These are phyloP conservation scores for Cucumis melo DNA, from an alignment of 306 rosid species.

Conservation along the genomic window DNA sequence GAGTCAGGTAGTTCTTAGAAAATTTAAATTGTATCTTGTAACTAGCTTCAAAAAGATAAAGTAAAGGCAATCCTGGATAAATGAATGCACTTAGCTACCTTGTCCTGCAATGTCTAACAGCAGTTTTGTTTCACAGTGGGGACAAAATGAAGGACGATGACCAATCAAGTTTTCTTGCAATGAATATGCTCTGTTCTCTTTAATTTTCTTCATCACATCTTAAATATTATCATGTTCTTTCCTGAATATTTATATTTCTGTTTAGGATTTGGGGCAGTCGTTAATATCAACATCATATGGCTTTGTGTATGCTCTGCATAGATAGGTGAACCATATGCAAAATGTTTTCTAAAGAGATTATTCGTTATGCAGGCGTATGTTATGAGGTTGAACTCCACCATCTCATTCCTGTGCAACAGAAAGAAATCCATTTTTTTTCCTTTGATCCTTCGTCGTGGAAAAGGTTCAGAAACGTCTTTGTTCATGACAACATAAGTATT, in stretches of 20 bases:
- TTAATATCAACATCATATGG: background rate
- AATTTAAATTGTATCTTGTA: background rate
- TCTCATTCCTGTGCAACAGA: background rate
- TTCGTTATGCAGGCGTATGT: background rate
- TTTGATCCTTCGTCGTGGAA: background rate
- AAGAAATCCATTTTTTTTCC: background rate
- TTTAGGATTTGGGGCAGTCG: background rate
- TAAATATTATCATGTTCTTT: background rate
- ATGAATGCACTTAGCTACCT: background rate
- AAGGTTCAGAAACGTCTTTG: background rate
- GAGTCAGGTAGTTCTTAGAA: background rate
- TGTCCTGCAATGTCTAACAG: background rate
- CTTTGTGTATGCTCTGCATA: background rate
- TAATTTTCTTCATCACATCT: background rate
- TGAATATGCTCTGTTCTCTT: background rate
- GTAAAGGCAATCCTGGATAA: background rate
- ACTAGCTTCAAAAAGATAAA: background rate
- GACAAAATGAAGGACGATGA: too few species aligned
- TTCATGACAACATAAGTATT: background rate
- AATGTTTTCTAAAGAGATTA: background rate
- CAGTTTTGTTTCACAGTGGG: background rate
- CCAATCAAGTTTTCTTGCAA: background rate
- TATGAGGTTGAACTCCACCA: background rate
- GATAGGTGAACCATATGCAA: background rate
- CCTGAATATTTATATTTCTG: background rate